These are phyloP conservation scores for Colletotrichum nymphaeae DNA, from an alignment of 2,329 filamentous ascomycete genomes.

Conservation along the genomic window DNA sequence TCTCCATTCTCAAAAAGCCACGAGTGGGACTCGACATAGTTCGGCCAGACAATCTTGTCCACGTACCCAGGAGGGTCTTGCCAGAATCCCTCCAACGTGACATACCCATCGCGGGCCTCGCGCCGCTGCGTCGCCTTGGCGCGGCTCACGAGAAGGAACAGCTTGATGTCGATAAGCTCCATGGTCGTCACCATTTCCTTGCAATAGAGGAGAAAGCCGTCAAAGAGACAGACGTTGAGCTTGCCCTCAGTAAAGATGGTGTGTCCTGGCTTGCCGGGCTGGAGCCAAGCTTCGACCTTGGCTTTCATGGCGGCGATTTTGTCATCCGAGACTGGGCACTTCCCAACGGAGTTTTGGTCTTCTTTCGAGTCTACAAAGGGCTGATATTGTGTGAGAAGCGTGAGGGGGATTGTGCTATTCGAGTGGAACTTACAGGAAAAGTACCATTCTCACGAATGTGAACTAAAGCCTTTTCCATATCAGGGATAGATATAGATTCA, in stretches of 20 bases:
- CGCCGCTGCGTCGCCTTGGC: constrained; percentile 72
- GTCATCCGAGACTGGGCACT: constrained; percentile 61
- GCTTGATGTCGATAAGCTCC: constrained; percentile 75
- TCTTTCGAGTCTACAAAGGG: constrained; percentile 66
- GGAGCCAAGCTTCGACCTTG: constrained; percentile 60
- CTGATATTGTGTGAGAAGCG: constrained; percentile 43
- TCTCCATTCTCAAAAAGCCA: constrained; percentile 82
- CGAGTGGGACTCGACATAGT: constrained; percentile 84
- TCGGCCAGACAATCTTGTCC: constrained; percentile 94
- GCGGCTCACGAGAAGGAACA: constrained; percentile 81
- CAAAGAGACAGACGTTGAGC: constrained; percentile 76
- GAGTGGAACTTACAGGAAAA: constrained; percentile 63
- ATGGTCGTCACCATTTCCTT: constrained; percentile 65
- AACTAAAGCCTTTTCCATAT: constrained; percentile 73
- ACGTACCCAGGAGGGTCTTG: constrained; percentile 94
- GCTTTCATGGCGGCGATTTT: constrained; percentile 59
- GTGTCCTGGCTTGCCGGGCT: constrained; percentile 57
- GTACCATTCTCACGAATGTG: constrained; percentile 78
- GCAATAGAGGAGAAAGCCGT: constrained; percentile 89
- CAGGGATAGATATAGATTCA: constrained; percentile 78
- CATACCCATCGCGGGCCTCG: constrained; percentile 79
- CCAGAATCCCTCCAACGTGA: constrained; percentile 93
- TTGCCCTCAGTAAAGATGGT: constrained; percentile 41
- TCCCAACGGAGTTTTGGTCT: constrained; percentile 71
- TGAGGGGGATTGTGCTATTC: constrained; percentile 36